Conservation (phyloP, 306 rosid species). For the Prinsepia uniflora region DNA sequence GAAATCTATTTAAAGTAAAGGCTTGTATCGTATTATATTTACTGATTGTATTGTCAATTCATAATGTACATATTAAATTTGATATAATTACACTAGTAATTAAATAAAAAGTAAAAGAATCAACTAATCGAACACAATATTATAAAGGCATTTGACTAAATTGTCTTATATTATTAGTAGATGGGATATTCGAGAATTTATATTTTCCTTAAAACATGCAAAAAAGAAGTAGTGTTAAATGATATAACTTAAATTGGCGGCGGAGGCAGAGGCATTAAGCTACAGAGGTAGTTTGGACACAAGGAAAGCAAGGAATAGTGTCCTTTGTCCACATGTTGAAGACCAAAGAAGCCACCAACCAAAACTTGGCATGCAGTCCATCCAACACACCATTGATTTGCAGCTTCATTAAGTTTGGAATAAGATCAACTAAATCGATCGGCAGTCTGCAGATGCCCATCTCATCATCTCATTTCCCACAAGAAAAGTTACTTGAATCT, state of each 20-base stretch:
- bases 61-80: background rate
- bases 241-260: no score
- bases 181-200: no score
- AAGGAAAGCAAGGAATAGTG: constrained; percentile 44
- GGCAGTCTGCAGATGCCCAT: background rate
- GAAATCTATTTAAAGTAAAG: background rate
- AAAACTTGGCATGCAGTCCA: constrained; percentile 23
- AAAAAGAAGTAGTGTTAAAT: no score
- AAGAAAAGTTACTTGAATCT: no score
- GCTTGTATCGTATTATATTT: background rate
- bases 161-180: no score
- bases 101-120: background rate
- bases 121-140: background rate
- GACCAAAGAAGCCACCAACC: constrained; percentile 25
- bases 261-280: no score
- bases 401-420: constrained; percentile 49
- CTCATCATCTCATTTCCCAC: constrained; percentile 1
- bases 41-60: background rate
- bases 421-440: constrained; percentile 24
- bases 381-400: constrained; percentile 1
- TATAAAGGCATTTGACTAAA: no score
- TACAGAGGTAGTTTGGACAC: constrained; percentile 16
- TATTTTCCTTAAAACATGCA: no score
- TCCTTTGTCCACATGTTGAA: constrained; percentile 23
- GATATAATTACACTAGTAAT: background rate